Evolutionary conservation across 1,284 basidiomycete species (phyloP), one percentile per base, ranked within the genome.

Genomic region (Heterobasidion parviporum): DNA sequence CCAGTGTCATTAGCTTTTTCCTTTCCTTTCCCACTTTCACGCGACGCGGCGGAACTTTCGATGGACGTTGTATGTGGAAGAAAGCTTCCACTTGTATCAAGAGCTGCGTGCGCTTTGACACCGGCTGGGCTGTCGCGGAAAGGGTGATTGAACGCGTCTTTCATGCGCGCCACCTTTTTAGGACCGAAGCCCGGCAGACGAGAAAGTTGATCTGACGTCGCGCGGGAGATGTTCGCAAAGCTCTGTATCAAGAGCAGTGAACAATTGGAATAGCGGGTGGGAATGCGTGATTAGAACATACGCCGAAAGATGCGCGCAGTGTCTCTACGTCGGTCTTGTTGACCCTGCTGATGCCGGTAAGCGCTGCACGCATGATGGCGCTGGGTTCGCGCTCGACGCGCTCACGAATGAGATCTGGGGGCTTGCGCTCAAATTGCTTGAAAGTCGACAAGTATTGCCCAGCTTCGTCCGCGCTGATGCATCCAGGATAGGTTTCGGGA

Each of bases 261-360:
- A 38, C 26, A 18, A 32, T 18, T 32, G 10, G n/a, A n/a, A 18
- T 6, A 6, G 46, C 26, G 26, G 54, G 38, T 54, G 8, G 45
- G 36, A 34, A 41, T 20, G 16, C 54, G 6, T 48, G 12, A 35
- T n/a, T 8, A 34, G 45, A n/a, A 77, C 88, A 60, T 72, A 97
- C 94, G 16, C 94, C 94, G 65, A 96, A 89, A n/a, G 91, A 87
- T 0, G 89, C 87, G n/a, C 90, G 81, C 32, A 99, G 74, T 1
- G 95, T 97, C 69, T 94, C 85, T 1, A 96, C 94, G 65, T 99
- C 97, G 0, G 96, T 98, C 76, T 96, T 98, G 74, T 99, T 99
- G 56, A 99, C 89, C 63, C 92, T 94, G 64, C 83, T 88, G 61
- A 98, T 90, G 61, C 84, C 87, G 0, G 96, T 99, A 38, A 99